Evolutionary conservation across 2,329 filamentous ascomycete genomes (phyloP).

Genomic region (Lachnellula suecica): DNA sequence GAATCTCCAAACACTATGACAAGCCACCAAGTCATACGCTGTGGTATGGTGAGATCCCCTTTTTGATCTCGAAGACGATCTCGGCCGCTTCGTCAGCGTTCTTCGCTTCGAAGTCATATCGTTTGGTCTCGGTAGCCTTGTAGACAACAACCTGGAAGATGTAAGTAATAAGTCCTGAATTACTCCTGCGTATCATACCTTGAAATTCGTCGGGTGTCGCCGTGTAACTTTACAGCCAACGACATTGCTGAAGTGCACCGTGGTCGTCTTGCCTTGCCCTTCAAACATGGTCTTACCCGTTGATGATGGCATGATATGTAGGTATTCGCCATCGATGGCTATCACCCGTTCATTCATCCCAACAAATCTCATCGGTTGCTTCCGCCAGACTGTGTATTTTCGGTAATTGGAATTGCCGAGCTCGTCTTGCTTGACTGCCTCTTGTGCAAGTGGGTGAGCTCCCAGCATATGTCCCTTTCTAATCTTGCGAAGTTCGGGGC

Average conservation of each 20-base stretch:
- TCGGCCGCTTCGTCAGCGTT: slow-evolving; percentile 71
- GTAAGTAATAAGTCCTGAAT: not conserved
- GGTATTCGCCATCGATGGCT: slow-evolving; percentile 81
- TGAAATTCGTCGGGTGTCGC: slow-evolving; percentile 78
- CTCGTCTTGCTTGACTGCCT: slow-evolving; percentile 59
- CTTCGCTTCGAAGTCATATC: slow-evolving; percentile 83
- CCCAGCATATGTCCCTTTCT: slow-evolving; percentile 58
- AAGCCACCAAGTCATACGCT: slow-evolving; percentile 17
- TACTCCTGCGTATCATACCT: slow-evolving; percentile 47
- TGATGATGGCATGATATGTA: slow-evolving; percentile 76
- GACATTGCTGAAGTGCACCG: slow-evolving; percentile 79
- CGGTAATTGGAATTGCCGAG: slow-evolving; percentile 62
- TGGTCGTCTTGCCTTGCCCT: slow-evolving; percentile 69
- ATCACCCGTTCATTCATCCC: slow-evolving; percentile 73
- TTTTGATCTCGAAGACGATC: slow-evolving; percentile 77
- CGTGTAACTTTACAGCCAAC: slow-evolving; percentile 79
- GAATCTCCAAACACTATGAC: not conserved
- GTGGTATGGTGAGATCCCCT: slow-evolving; percentile 66
- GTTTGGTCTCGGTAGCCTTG: slow-evolving; percentile 72
- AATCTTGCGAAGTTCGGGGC: slow-evolving; percentile 42
- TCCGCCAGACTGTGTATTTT: slow-evolving; percentile 77
- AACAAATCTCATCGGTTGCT: slow-evolving; percentile 79
- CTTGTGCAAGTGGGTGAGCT: slow-evolving; percentile 66
- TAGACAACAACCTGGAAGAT: slow-evolving; percentile 65
- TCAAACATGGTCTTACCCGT: slow-evolving; percentile 66